Evolutionary conservation across 2,329 filamentous ascomycete genomes (phyloP), one percentile per base, ranked within the genome.

Genomic region (Penicillium sclerotigenum): DNA sequence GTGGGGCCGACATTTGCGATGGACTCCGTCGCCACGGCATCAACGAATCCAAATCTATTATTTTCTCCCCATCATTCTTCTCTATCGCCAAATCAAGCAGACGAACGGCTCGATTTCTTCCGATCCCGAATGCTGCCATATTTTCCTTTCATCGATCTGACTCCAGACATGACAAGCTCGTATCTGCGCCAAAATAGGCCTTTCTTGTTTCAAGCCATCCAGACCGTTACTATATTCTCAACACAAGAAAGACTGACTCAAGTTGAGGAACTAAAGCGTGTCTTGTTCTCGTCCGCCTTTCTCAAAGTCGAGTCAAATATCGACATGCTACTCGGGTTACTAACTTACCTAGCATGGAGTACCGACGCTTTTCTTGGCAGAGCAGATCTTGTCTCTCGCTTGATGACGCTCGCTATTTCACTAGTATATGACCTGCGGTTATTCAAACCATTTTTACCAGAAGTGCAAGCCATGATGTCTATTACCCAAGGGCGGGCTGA

Each of bases 261-360:
- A 36, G 61, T 59, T 4, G 67, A 69, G 22, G 64, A 71, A 38
- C 60, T 76, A 36, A 74, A 73, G 53, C 65, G 33, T 10, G 26
- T 63, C 2, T n/a, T 76, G 6, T 67, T 63, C 22, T 64, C 64
- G 43, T 68, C 69, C 11, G 61, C 66, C 4, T 48, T 74, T 13
- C 33, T 71, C 10, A 52, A 69, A 28, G 63, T 65, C 18, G 57
- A 71, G 49, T 69, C 67, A 37, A 69, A 54, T 49, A 70, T 75
- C 3, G 74, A 77, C 54, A 52, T 76, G 43, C 65, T 77, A 5
- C 66, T 73, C 13, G 69, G 68, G 7, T 18, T 74, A 18, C 58
- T 77, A n/a, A 73, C 68, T 1, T 77, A 72, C 54, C 50, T 75
- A 31, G 62, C 71, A 46, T 75, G 74, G 74, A 72, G 73, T 54